phyloP scores from a whole-genome alignment of 768 basidiomycete genomes.

The Sporobolomyces phaffii region DNA sequence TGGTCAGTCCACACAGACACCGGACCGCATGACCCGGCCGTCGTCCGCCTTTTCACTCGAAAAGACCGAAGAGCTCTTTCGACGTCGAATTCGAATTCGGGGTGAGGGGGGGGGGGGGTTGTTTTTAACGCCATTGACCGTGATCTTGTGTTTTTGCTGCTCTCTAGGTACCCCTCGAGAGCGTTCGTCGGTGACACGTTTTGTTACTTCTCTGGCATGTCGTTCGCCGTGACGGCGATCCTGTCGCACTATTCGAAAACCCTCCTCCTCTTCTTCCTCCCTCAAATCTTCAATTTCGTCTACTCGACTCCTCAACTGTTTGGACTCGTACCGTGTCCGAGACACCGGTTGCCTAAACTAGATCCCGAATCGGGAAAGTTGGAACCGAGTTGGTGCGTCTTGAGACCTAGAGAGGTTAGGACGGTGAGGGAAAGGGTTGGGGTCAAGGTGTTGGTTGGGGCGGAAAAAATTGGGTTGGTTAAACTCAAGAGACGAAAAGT shows the following conservation, averaged over 20 bases:
- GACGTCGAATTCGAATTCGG: too few species aligned
- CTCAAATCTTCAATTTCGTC: slow-evolving; percentile 96
- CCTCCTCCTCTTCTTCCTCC: slow-evolving; percentile 88
- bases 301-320: slow-evolving; percentile 92
- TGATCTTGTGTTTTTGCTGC: too few species aligned
- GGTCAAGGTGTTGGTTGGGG: slow-evolving; percentile 54
- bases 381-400: slow-evolving; percentile 50
- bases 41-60: too few species aligned
- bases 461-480: slow-evolving; percentile 63
- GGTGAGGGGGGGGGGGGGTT: too few species aligned
- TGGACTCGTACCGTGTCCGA: slow-evolving; percentile 83
- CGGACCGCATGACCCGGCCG: too few species aligned
- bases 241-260: slow-evolving; percentile 98
- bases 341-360: slow-evolving; percentile 88
- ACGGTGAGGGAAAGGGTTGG: neutral
- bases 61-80: too few species aligned
- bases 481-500: slow-evolving; percentile 55
- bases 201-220: slow-evolving; percentile 97
- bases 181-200: slow-evolving; percentile 95
- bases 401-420: neutral
- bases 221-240: slow-evolving; percentile 94
- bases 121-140: too few species aligned
- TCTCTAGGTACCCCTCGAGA: slow-evolving; percentile 84
- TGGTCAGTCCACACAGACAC: slow-evolving; percentile 54
- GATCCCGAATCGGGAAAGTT: slow-evolving; percentile 69